phyloP scores from a whole-genome alignment of 768 basidiomycete genomes.

The Trametes punicea region DNA sequence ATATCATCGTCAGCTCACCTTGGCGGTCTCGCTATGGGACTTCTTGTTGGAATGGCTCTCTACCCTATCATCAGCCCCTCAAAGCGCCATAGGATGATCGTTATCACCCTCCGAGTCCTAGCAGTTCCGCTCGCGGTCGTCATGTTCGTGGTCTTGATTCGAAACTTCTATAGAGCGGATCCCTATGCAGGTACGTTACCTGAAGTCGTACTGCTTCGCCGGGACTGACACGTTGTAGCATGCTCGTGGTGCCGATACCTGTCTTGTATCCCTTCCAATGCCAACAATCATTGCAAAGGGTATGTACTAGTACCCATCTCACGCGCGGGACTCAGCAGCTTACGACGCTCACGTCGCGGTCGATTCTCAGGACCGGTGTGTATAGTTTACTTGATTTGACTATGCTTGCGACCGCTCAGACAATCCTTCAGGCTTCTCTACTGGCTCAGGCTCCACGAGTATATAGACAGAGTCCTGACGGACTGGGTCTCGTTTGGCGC shows the following conservation, averaged over 20 bases:
- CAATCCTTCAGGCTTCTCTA: slow-evolving; percentile 5
- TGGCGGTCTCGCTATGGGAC: slow-evolving; percentile 81
- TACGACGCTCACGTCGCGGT: not conserved
- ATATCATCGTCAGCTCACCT: slow-evolving; percentile 58
- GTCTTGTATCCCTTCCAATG: slow-evolving; percentile 79
- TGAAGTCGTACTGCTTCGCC: not conserved
- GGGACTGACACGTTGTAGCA: slow-evolving; percentile 41
- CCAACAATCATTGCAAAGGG: slow-evolving; percentile 65
- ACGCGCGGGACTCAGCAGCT: not conserved
- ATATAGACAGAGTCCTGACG: not conserved
- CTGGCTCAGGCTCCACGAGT: slow-evolving; percentile 7
- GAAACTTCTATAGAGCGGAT: slow-evolving; percentile 89
- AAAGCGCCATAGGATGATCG: slow-evolving; percentile 64
- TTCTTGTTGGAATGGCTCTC: slow-evolving; percentile 78
- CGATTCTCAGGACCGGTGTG: slow-evolving; percentile 16
- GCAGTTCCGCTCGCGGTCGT: slow-evolving; percentile 76
- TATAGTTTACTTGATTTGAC: not conserved
- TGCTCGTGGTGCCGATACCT: slow-evolving; percentile 87
- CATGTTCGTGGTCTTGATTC: slow-evolving; percentile 75
- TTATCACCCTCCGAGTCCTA: slow-evolving; percentile 68
- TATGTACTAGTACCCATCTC: slow-evolving; percentile 23
- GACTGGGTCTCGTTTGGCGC: no score
- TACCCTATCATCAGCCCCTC: slow-evolving; percentile 88
- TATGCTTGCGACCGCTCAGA: not conserved
- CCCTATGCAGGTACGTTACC: slow-evolving; percentile 69